A percentile compares a stretch with the other conserved stretches of the same genome.
These are phyloP conservation scores for Tetrahymena elliotti DNA, from an alignment of 73 alveolate species.

Conservation along the genomic window DNA sequence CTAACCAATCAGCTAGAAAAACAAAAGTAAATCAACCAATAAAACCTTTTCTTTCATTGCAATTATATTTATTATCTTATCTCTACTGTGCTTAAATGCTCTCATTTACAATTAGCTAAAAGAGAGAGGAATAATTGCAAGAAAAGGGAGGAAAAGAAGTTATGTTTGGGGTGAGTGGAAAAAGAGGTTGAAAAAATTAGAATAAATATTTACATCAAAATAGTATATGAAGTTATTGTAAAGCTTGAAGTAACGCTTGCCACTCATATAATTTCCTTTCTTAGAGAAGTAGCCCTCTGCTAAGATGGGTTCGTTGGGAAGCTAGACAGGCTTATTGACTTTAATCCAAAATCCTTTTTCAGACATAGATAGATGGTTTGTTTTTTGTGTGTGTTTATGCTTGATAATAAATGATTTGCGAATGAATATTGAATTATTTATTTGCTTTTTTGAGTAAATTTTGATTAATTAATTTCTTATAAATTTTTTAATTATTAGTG, in stretches of 20 bases:
- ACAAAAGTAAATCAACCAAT: not conserved
- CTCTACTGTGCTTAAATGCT: too few relatives aligned
- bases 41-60: too few relatives aligned
- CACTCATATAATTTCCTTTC: not conserved
- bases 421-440: not conserved
- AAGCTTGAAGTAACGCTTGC: not conserved
- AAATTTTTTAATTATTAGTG: too few relatives aligned
- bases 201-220: not conserved
- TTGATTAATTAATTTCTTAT: not conserved
- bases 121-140: not conserved
- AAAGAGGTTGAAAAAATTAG: not conserved
- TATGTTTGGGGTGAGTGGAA: not conserved
- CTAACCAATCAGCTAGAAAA: not conserved
- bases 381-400: too few relatives aligned
- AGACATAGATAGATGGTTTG: too few relatives aligned
- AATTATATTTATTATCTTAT: too few relatives aligned
- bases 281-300: not conserved
- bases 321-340: not conserved
- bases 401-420: not conserved
- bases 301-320: not conserved
- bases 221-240: not conserved
- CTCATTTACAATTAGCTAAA: too few relatives aligned
- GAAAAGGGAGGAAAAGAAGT: not conserved
- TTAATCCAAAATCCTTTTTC: not conserved
- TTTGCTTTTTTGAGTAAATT: not conserved